Conservation (phyloP, 768 basidiomycete species). For the Myochromella boudieri region DNA sequence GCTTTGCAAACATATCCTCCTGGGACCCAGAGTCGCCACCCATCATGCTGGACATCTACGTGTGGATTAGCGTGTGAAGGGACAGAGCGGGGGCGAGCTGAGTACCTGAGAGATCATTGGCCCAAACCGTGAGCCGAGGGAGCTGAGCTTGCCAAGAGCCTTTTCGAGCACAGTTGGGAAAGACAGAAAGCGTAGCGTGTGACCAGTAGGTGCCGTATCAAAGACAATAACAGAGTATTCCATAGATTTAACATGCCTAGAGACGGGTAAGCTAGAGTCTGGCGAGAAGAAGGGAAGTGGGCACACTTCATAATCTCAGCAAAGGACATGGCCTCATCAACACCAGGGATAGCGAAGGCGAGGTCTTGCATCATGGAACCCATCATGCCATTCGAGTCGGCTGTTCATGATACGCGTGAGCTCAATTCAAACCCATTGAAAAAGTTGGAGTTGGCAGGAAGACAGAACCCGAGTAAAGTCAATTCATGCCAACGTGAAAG, state of each 20-base stretch:
- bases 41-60: slow-evolving; percentile 94
- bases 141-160: slow-evolving; percentile 91
- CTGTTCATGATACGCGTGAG: no score
- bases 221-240: slow-evolving; percentile 99
- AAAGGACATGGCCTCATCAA: slow-evolving; percentile 99
- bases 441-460: no score
- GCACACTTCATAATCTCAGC: slow-evolving; percentile 99
- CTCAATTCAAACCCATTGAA: no score
- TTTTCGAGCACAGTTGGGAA: slow-evolving; percentile 98
- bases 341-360: slow-evolving; percentile 98
- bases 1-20: slow-evolving; percentile 98
- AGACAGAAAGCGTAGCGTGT: slow-evolving; percentile 97
- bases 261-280: background rate
- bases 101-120: slow-evolving; percentile 95
- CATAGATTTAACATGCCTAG: slow-evolving; percentile 99
- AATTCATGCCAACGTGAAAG: no score
- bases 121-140: slow-evolving; percentile 92
- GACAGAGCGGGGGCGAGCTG: no score
- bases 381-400: slow-evolving; percentile 93
- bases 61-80: background rate
- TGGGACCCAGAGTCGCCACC: slow-evolving; percentile 87
- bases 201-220: slow-evolving; percentile 98
- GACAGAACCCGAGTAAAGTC: no score
- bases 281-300: background rate
- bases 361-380: slow-evolving; percentile 99